Base-by-base conservation (phyloP, 345 rosid genomes). In the Bruguiera sexangula region DNA sequence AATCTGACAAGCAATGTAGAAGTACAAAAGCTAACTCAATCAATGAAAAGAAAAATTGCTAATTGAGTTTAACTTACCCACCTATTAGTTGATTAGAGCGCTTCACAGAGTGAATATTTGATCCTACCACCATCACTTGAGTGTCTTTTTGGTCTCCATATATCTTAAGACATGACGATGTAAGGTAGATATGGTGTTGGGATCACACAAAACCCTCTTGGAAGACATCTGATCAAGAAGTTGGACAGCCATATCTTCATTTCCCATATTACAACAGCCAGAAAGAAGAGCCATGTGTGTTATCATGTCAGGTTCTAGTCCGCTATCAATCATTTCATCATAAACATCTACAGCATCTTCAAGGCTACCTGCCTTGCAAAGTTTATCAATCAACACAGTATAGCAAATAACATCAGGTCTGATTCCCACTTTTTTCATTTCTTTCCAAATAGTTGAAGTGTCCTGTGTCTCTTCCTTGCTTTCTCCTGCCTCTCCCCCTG, bases 381-480 rank as follows among this genome's bases (percentile, higher is more conserved):
- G 60, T 9, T 55, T 55, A 22, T 26, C 60, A 22, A 55, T 55
- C 60, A 55, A 55, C 11, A 55, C 60, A 22, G 60, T 55, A 20
- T 55, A 55, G 29, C 60, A 55, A 22, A 55, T 55, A 55, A 55
- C 60, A 55, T 55, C 60, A 22, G 60, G 60, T 24, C 60, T 55
- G 60, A 55, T 55, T 22, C 29, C 29, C 60, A 22, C 24, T 55
- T 26, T 9, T 15, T 55, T 55, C 60, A 55, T 55, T 55, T 55
- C 60, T 55, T 5, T 15, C 30, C 27, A 55, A 22, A 55, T 1
- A 13, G 15, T 55, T 55, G 60, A 22, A 15, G 18, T 13, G 50
- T 43, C 19, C 18, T 3, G 50, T 43, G 50, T 43, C 6, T 21
- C 60, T 21, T 55, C 30, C 24, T 22, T 55, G 29, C 29, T 9